These are phyloP conservation scores for Blastobotrys serpentis DNA, from an alignment of 1,139 yeast species.

Conservation along the genomic window DNA sequence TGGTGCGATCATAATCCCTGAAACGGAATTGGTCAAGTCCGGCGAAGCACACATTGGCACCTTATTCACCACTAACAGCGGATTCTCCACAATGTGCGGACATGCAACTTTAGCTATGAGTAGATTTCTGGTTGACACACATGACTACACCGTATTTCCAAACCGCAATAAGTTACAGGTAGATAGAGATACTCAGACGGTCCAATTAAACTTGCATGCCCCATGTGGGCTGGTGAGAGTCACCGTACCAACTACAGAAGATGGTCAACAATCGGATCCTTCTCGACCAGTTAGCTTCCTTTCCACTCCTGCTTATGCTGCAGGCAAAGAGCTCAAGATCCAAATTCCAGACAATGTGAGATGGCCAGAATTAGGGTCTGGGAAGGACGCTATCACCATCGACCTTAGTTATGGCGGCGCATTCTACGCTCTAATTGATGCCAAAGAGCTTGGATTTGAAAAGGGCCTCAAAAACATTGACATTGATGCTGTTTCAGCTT, in stretches of 20 bases:
- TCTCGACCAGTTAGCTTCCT: conserved; percentile 5
- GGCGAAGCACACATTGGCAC: conserved; percentile 11
- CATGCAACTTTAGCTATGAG: conserved; percentile 10
- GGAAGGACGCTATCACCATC: not conserved
- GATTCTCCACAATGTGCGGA: conserved; percentile 9
- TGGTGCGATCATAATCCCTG: conserved; percentile 7
- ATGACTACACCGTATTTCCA: conserved; percentile 7
- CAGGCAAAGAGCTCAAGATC: not conserved
- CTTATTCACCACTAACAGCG: conserved; percentile 7
- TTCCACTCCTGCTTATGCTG: conserved; percentile 10
- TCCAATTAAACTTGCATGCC: conserved; percentile 8
- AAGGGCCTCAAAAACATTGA: conserved; percentile 1
- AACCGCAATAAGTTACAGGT: conserved; percentile 3
- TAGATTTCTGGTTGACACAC: conserved; percentile 9
- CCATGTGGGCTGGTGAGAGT: conserved; percentile 10
- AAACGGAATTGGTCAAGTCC: conserved; percentile 2
- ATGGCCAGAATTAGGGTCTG: conserved; percentile 10
- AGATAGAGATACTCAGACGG: not conserved
- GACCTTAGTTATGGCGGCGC: conserved; percentile 11
- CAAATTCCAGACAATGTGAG: conserved; percentile 1
- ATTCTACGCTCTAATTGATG: conserved; percentile 9
- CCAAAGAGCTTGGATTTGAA: conserved; percentile 9
- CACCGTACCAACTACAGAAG: conserved; percentile 8
- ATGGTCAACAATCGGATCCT: conserved; percentile 8
- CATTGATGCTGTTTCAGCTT: conserved; percentile 1